Percentiles rank a stretch among this genome's conserved stretches.
Evolutionary conservation across 2,329 filamentous ascomycete species (phyloP).

Genomic region (Pseudopyrenochaeta lycopersici): DNA sequence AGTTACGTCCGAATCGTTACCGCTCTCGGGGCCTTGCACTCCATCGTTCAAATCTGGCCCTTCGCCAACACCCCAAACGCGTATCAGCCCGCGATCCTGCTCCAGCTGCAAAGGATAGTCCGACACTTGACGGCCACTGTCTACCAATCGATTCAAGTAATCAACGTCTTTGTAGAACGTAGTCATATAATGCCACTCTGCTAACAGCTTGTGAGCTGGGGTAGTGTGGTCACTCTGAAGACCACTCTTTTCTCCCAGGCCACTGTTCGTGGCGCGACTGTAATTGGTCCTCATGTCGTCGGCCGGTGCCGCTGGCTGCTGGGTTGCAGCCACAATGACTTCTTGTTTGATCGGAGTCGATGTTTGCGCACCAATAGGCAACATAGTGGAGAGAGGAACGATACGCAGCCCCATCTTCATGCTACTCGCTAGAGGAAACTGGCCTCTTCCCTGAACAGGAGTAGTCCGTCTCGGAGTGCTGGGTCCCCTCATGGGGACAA

Average conservation of each 20-base stretch:
- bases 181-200: slow-evolving; percentile 65
- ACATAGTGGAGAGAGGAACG: too few species aligned
- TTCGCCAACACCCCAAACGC: slow-evolving; percentile 81
- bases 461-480: slow-evolving; percentile 39
- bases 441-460: slow-evolving; percentile 36
- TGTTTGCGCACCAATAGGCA: slow-evolving; percentile 28
- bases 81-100: slow-evolving; percentile 75
- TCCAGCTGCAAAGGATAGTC: slow-evolving; percentile 80
- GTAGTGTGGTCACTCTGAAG: slow-evolving; percentile 90
- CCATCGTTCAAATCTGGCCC: slow-evolving; percentile 68
- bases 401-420: slow-evolving; percentile 48
- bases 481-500: slow-evolving; percentile 34
- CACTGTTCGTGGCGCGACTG: slow-evolving; percentile 21
- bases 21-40: too few species aligned
- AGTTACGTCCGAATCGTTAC: slow-evolving; percentile 50
- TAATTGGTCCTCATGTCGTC: slow-evolving; percentile 42
- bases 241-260: slow-evolving; percentile 36
- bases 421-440: slow-evolving; percentile 37
- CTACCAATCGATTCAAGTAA: slow-evolving; percentile 69
- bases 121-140: slow-evolving; percentile 66
- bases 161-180: slow-evolving; percentile 63
- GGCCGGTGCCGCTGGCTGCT: slow-evolving; percentile 44
- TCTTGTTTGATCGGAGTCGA: slow-evolving; percentile 46
- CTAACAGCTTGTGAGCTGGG: slow-evolving; percentile 82
- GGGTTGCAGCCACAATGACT: slow-evolving; percentile 26